Percentiles rank a stretch among this genome's conserved stretches.
phyloP scores from a whole-genome alignment of 495 filamentous ascomycete genomes.

The Penicillium mononematosum region DNA sequence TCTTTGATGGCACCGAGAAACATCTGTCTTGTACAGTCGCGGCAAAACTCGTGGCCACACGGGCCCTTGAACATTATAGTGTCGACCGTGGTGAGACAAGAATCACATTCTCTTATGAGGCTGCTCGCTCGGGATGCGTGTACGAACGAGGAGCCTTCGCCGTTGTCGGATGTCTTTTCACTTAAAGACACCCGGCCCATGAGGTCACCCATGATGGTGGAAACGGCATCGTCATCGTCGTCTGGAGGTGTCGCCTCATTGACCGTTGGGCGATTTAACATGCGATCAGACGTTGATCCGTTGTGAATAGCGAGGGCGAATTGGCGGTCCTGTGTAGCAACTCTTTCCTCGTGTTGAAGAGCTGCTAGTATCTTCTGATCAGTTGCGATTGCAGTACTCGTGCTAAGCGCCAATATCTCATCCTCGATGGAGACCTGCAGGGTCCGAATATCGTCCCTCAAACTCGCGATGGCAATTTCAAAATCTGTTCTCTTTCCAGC shows the following conservation, averaged over 20 bases:
- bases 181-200: not conserved
- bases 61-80: slow-evolving; percentile 1
- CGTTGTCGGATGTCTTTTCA: too few species aligned
- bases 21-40: slow-evolving; percentile 14
- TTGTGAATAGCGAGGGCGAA: not conserved
- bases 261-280: too few species aligned
- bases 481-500: not conserved
- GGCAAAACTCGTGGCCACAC: slow-evolving; percentile 22
- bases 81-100: slow-evolving; percentile 11
- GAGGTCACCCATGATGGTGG: not conserved
- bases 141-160: not conserved
- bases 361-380: slow-evolving; percentile 7
- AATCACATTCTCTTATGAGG: slow-evolving; percentile 7
- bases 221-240: not conserved
- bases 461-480: not conserved
- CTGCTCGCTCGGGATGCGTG: not conserved
- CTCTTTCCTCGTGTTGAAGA: not conserved
- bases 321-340: not conserved
- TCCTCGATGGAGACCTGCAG: not conserved
- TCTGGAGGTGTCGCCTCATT: too few species aligned
- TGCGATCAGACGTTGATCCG: not conserved
- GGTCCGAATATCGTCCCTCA: not conserved
- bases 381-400: slow-evolving; percentile 2
- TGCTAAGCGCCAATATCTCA: slow-evolving; percentile 4
- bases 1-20: slow-evolving; percentile 22